phyloP scores from a whole-genome alignment of 495 filamentous ascomycete genomes.

The Tetracladium setigerum region DNA sequence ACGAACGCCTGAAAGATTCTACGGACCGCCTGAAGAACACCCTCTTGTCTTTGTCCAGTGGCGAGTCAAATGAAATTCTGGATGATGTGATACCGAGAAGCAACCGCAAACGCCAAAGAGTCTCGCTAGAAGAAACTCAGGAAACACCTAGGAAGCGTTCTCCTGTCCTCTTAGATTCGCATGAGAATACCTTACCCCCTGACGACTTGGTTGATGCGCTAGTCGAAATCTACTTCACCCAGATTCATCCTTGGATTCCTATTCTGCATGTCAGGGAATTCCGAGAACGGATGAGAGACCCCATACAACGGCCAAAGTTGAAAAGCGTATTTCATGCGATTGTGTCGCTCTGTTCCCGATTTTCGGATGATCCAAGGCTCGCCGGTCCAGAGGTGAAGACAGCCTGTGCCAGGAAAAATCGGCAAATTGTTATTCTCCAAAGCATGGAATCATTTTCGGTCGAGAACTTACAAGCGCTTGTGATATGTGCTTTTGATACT shows the following conservation, averaged over 20 bases:
- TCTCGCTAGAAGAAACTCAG: no score
- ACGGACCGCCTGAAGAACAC: constrained; percentile 10
- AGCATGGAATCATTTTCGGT: constrained; percentile 29
- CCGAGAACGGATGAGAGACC: constrained; percentile 8
- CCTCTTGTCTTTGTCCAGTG: constrained; percentile 1
- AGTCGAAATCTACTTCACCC: constrained; percentile 15
- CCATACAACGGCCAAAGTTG: constrained; percentile 11
- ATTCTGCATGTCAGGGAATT: constrained; percentile 27
- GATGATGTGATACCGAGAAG: no score
- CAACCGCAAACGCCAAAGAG: no score
- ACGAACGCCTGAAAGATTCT: constrained; percentile 1
- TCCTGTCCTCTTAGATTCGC: not conserved
- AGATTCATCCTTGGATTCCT: constrained; percentile 33
- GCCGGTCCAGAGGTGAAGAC: constrained; percentile 11
- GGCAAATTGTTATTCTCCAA: constrained; percentile 23
- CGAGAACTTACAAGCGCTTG: constrained; percentile 31
- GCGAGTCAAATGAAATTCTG: not conserved
- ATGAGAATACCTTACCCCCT: constrained; percentile 10
- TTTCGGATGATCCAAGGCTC: constrained; percentile 15
- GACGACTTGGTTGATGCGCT: constrained; percentile 18
- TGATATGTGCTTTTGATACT: constrained; percentile 27
- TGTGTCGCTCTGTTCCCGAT: constrained; percentile 20
- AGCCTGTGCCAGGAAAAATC: constrained; percentile 18
- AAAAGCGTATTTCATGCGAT: constrained; percentile 28
- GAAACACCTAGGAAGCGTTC: no score